A percentile compares a stretch with the other conserved stretches of the same genome.
Evolutionary conservation across 441 rosid species (phyloP).

Genomic region (Jatropha podagrica): DNA sequence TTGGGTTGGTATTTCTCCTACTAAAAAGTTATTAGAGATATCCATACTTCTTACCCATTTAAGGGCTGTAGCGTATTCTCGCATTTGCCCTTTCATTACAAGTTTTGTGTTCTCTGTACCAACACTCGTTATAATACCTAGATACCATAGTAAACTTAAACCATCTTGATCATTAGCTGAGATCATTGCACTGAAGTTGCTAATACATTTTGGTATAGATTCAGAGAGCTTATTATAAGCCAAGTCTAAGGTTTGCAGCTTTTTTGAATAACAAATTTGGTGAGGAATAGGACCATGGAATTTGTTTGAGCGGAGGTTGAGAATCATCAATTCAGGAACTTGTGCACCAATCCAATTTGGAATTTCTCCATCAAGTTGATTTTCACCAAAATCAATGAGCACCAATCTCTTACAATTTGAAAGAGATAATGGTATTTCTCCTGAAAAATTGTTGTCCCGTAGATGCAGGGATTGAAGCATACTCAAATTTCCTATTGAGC

Average conservation of each 20-base stretch:
- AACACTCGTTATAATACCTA: not conserved
- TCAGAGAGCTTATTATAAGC: not conserved
- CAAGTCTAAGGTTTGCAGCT: not conserved
- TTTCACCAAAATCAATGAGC: conserved; percentile 4
- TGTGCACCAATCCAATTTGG: not conserved
- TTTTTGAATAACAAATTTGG: not conserved
- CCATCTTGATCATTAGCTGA: not conserved
- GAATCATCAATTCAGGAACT: not conserved
- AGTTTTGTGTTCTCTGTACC: not conserved
- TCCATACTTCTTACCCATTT: not conserved
- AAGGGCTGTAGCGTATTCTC: not conserved
- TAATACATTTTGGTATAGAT: too few species aligned
- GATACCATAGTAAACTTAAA: not conserved
- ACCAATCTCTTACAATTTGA: not conserved
- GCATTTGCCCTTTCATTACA: not conserved
- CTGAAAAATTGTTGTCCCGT: not conserved
- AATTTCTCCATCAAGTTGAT: conserved; percentile 17
- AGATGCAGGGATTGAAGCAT: not conserved
- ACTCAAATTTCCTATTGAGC: not conserved
- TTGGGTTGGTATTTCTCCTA: not conserved
- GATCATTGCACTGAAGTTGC: not conserved
- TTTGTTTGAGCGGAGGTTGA: not conserved
- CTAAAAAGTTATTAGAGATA: not conserved
- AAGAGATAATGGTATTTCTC: conserved; percentile 9
- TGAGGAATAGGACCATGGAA: not conserved